These are phyloP conservation scores for Talaromyces nanjingensis DNA, from an alignment of 495 filamentous ascomycete genomes.

Conservation along the genomic window DNA sequence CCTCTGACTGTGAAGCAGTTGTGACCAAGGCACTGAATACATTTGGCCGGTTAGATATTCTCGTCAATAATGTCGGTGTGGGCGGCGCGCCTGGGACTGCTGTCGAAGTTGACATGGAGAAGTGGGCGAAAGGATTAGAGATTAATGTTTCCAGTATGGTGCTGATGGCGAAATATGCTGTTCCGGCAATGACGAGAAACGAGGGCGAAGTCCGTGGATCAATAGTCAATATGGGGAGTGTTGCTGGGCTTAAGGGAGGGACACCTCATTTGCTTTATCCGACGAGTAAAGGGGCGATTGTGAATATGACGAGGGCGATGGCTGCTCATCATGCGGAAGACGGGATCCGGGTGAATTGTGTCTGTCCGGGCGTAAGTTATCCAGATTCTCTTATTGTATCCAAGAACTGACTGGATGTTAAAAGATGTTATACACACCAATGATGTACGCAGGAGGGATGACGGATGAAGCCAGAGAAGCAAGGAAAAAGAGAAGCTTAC, in stretches of 20 bases:
- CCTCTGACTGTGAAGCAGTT: not conserved
- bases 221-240: not conserved
- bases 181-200: not conserved
- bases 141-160: not conserved
- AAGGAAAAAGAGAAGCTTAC: not conserved
- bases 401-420: not conserved
- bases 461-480: not conserved
- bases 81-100: not conserved
- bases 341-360: not conserved
- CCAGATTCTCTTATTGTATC: no score
- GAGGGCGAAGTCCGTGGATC: not conserved
- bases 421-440: not conserved
- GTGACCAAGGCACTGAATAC: not conserved
- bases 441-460: not conserved
- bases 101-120: not conserved
- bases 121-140: not conserved
- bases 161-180: not conserved
- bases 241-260: not conserved
- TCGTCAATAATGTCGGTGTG: not conserved
- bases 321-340: not conserved
- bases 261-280: not conserved
- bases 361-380: not conserved
- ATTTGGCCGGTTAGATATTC: not conserved
- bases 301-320: not conserved
- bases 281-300: not conserved